These are phyloP conservation scores for Plectosphaerella sp. DNA, from an alignment of 2,329 filamentous ascomycete species.

Conservation along the genomic window DNA sequence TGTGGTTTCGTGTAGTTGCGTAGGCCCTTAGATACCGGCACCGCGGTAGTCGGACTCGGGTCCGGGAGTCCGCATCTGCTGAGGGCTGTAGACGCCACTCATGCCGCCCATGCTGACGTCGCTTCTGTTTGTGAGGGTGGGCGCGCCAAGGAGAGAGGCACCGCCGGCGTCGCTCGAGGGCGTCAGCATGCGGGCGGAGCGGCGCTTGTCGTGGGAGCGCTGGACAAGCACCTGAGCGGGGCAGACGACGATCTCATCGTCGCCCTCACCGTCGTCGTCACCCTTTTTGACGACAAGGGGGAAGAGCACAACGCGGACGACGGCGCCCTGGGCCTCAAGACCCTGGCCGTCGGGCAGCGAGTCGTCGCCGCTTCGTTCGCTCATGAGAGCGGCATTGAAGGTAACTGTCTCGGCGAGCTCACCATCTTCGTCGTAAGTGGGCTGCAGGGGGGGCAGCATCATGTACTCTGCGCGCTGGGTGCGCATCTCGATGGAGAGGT, in stretches of 20 bases:
- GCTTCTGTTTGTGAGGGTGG: slow-evolving; percentile 23
- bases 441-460: slow-evolving; percentile 93
- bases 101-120: slow-evolving; percentile 27
- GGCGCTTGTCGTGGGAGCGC: slow-evolving; percentile 33
- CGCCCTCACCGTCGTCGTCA: slow-evolving; percentile 78
- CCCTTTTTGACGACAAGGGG: slow-evolving; percentile 95
- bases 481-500: slow-evolving; percentile 93
- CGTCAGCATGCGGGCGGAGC: slow-evolving; percentile 31
- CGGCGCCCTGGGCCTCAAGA: slow-evolving; percentile 68
- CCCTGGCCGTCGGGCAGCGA: slow-evolving; percentile 61
- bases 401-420: slow-evolving; percentile 82
- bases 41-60: slow-evolving; percentile 25
- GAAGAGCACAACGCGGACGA: slow-evolving; percentile 91
- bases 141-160: slow-evolving; percentile 30
- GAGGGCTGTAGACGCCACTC: slow-evolving; percentile 4
- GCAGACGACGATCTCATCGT: slow-evolving; percentile 93
- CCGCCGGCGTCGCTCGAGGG: slow-evolving; percentile 50
- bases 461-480: slow-evolving; percentile 96
- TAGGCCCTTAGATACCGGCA: slow-evolving; percentile 20
- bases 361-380: slow-evolving; percentile 71
- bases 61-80: slow-evolving; percentile 7
- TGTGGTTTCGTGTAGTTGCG: background rate
- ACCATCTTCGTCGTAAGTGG: slow-evolving; percentile 90
- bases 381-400: slow-evolving; percentile 94
- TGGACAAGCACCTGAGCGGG: slow-evolving; percentile 90